Evolutionary conservation across 805 yeast species (phyloP), one percentile per base, ranked within the genome.

Genomic region (Ogataea methylovora): DNA sequence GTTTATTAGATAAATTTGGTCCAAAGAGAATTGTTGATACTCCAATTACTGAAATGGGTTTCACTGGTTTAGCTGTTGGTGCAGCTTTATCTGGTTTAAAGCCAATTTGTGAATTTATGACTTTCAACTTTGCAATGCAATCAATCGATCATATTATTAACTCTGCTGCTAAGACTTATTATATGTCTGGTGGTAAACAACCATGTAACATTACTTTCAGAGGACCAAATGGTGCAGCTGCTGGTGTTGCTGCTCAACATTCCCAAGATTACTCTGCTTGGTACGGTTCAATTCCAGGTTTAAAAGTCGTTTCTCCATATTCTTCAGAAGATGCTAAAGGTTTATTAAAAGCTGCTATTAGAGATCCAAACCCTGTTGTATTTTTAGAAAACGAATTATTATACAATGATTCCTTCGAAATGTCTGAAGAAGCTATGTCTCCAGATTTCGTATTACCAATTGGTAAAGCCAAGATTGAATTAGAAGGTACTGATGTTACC

Each of bases 221-320:
- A 69, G 99, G 99, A 55, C 97, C 99, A 42, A 92, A 92, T 65
- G 99, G 98, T 66, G 96, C 98, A 32, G 96, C 98, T 49, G 97
- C 97, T 32, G 97, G 97, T 76, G 98, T 92, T 50, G 99, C 77
- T 52, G 99, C 99, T 39, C 99, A 92, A 69, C 99, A 92, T 69
- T 92, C 98, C 19, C 99, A 92, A 69, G 94, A 87, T 68, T 92
- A 78, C 63, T 73, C 95, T 37, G 87, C 96, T 35, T 92, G 98
- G 98, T 92, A 92, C 67, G 97, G 96, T 47, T 71, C 94, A 34
- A 87, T 92, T 51, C 99, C 99, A 41, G 99, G 99, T 61, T 73
- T 92, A 61, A 92, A 92, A 72, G 99, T 92, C 27, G 67, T 92
- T 33, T 85, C 95, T 30, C 99, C 99, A 35, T 92, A 79, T 70